Base-by-base conservation (phyloP, 2,329 filamentous ascomycete species). In the Exophiala viscosa region DNA sequence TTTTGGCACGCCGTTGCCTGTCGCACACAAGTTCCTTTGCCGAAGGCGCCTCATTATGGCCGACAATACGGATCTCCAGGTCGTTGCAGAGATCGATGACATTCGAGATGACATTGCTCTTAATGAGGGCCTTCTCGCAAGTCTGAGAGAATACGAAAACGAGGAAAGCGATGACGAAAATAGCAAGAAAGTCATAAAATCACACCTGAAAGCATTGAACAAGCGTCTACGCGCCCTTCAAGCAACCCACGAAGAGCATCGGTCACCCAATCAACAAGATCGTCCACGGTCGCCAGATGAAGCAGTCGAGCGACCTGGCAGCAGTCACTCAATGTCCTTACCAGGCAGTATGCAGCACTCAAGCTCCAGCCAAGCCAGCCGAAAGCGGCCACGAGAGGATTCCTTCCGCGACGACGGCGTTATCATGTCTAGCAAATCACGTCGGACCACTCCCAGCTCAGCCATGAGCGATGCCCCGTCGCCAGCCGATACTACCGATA, bases 321-420 rank as follows among this genome's bases (percentile, higher is more conserved):
- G 45, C 31, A 31, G 39, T 13, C 28, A 50, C 6, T 31, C 42
- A 13, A 18, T n/a, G 13, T 17, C 14, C 41, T 34, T 40, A 31
- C 23, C 31, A 18, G 45, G 23, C 46, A 39, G 15, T 39, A 45
- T 42, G 41, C 54, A 44, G 8, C 54, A 32, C 5, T 34, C 53
- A 14, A 42, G 23, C 6, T 40, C 18, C 31, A 48, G 44, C n/a
- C 38, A 59, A 3, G 38, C 42, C 13, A 56, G 48, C 39, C 48
- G 60, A 36, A 63, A 63, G 48, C 55, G 61, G 41, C 54, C 46
- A 18, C 49, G 59, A 51, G 48, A n/a, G 9, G 45, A 55, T 40
- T 45, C 50, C 20, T 51, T 48, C 17, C 23, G 51, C 33, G 45
- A 58, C 28, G 31, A 50, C 10, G 48, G 50, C 15, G 31, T 17